A percentile compares a stretch with the other conserved stretches of the same genome.
phyloP scores from a whole-genome alignment of 495 filamentous ascomycete genomes.

The Polyplosphaeria fusca region DNA sequence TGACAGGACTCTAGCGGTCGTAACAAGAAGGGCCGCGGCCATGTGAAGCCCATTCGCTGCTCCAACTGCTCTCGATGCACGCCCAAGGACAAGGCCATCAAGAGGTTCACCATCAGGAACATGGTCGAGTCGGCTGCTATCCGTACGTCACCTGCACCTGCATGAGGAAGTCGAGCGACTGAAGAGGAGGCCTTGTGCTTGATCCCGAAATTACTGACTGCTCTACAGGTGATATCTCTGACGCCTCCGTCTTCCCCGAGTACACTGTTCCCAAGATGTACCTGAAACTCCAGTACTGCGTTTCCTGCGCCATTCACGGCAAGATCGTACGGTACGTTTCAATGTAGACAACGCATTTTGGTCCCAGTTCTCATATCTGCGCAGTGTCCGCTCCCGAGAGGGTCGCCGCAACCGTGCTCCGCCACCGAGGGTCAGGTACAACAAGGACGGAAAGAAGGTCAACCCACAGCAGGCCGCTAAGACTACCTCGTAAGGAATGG shows the following conservation, averaged over 20 bases:
- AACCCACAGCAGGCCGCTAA: constrained; percentile 73
- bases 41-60: constrained; percentile 99
- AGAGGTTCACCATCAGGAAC: constrained; percentile 99
- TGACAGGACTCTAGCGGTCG: constrained; percentile 63
- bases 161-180: not conserved
- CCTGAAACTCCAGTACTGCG: constrained; percentile 99
- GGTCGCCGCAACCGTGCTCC: constrained; percentile 98
- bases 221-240: constrained; percentile 93
- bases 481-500: constrained; percentile 50
- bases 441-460: constrained; percentile 99
- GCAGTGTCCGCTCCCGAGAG: constrained; percentile 92
- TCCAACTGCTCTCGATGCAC: constrained; percentile 99
- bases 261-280: constrained; percentile 99
- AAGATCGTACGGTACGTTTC: constrained; percentile 98
- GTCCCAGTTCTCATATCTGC: not conserved
- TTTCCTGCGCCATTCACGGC: constrained; percentile 99
- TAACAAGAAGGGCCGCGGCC: constrained; percentile 99
- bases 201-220: no score
- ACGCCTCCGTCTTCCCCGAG: constrained; percentile 97
- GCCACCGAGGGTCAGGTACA: constrained; percentile 94
- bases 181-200: not conserved
- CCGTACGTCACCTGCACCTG: constrained; percentile 65
- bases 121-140: constrained; percentile 99
- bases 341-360: constrained; percentile 29
- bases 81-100: constrained; percentile 99